These are phyloP conservation scores for Prunus padus DNA, from an alignment of 306 rosid species.

Conservation along the genomic window DNA sequence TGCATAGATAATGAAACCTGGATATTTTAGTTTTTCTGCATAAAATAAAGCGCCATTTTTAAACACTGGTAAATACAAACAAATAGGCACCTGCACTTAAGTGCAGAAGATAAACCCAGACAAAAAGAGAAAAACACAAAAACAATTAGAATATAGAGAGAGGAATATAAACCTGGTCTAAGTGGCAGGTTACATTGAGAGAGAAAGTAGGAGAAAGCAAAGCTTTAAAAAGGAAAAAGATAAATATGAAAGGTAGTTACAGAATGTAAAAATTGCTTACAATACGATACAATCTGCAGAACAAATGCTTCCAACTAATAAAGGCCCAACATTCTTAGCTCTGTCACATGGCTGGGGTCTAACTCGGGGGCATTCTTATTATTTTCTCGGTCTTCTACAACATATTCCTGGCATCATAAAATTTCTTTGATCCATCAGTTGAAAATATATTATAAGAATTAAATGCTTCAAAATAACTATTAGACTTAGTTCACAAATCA, in stretches of 20 bases:
- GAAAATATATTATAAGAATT: not conserved
- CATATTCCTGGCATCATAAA: constrained; percentile 64
- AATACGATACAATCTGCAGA: constrained; percentile 13
- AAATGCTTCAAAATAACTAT: constrained; percentile 6
- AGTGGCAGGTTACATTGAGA: not conserved
- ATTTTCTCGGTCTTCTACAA: constrained; percentile 79
- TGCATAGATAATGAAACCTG: not conserved
- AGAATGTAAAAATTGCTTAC: constrained; percentile 19
- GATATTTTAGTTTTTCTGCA: not conserved
- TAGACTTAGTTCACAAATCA: not conserved
- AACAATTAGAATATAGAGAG: not conserved
- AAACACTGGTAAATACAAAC: not conserved
- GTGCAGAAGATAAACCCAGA: not conserved
- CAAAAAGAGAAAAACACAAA: not conserved
- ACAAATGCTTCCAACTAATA: constrained; percentile 50
- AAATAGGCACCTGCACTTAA: not conserved
- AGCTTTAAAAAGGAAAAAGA: not conserved
- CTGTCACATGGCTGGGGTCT: constrained; percentile 85
- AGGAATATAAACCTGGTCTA: not conserved
- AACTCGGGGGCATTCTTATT: constrained; percentile 72
- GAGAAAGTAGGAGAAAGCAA: not conserved
- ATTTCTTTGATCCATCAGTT: constrained; percentile 8
- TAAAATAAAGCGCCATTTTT: not conserved
- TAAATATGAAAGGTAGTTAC: not conserved
- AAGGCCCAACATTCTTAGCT: constrained; percentile 94